A percentile compares a stretch with the other conserved stretches of the same genome.
These are phyloP conservation scores for Globisporangium radiosum DNA, from an alignment of 352 stramenopile genomes.

Conservation along the genomic window DNA sequence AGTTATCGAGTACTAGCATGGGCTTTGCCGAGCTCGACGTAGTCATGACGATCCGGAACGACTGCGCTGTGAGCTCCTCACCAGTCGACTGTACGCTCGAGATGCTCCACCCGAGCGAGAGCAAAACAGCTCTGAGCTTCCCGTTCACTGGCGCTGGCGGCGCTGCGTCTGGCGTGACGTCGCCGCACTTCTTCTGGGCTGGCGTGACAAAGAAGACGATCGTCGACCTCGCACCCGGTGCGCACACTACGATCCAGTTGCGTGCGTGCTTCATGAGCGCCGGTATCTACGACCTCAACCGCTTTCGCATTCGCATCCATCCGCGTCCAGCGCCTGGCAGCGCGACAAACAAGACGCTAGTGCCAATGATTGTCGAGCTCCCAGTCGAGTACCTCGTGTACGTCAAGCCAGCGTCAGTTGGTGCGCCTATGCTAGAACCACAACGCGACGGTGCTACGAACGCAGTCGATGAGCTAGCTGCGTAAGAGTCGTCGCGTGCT, in stretches of 20 bases:
- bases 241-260: slow-evolving; percentile 39
- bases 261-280: slow-evolving; percentile 67
- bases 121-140: slow-evolving; percentile 16
- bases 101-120: slow-evolving; percentile 68
- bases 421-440: neutral
- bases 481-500: neutral
- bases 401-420: slow-evolving; percentile 24
- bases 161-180: slow-evolving; percentile 12
- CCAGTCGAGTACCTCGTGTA: slow-evolving; percentile 75
- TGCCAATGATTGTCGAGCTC: slow-evolving; percentile 51
- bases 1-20: slow-evolving; percentile 13
- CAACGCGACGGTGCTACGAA: neutral
- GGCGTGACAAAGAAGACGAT: slow-evolving; percentile 72
- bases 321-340: neutral
- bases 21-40: slow-evolving; percentile 62
- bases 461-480: neutral
- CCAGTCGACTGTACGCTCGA: slow-evolving; percentile 76
- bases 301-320: slow-evolving; percentile 60
- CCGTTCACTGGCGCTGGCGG: neutral
- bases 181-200: slow-evolving; percentile 76
- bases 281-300: slow-evolving; percentile 81
- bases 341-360: slow-evolving; percentile 2
- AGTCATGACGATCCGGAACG: slow-evolving; percentile 71
- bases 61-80: slow-evolving; percentile 33
- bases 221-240: slow-evolving; percentile 38